phyloP scores from a whole-genome alignment of 1,284 basidiomycete genomes.

The Puccinia sorghi region DNA sequence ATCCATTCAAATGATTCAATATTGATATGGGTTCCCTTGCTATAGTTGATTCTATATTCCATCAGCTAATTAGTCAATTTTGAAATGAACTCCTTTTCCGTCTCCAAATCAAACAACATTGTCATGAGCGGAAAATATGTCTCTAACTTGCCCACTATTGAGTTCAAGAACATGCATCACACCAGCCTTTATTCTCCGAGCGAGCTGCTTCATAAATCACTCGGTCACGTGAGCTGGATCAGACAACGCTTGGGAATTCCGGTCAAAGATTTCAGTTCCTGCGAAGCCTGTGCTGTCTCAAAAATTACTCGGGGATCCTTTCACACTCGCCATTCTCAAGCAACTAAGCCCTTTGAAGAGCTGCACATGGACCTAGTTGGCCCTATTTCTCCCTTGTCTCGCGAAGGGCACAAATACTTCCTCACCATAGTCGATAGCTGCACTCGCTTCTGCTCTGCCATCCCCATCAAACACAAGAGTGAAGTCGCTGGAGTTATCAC shows the following conservation, averaged over 20 bases:
- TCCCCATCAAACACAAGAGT: not conserved
- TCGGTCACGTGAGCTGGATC: slow-evolving; percentile 1
- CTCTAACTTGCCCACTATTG: not conserved
- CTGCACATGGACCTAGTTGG: slow-evolving; percentile 7
- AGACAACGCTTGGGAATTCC: not conserved
- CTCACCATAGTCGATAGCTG: not conserved
- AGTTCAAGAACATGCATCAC: not conserved
- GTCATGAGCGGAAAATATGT: not conserved
- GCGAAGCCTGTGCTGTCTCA: not conserved
- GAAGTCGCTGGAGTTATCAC: not conserved
- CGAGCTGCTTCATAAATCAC: not conserved
- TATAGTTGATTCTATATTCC: too few relatives aligned
- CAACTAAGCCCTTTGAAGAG: not conserved
- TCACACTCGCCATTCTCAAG: not conserved
- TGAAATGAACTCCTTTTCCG: not conserved
- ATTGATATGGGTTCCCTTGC: too few relatives aligned
- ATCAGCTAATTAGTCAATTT: too few relatives aligned
- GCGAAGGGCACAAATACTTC: not conserved
- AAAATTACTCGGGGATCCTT: not conserved
- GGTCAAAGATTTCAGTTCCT: not conserved
- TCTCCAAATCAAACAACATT: not conserved
- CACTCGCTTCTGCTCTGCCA: not conserved
- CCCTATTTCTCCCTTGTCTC: not conserved
- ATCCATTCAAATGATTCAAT: too few relatives aligned
- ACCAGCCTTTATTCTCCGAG: not conserved